A percentile compares a stretch with the other conserved stretches of the same genome.
These are phyloP conservation scores for Phytophthora uliginosa DNA, from an alignment of 352 stramenopile genomes.

Conservation along the genomic window DNA sequence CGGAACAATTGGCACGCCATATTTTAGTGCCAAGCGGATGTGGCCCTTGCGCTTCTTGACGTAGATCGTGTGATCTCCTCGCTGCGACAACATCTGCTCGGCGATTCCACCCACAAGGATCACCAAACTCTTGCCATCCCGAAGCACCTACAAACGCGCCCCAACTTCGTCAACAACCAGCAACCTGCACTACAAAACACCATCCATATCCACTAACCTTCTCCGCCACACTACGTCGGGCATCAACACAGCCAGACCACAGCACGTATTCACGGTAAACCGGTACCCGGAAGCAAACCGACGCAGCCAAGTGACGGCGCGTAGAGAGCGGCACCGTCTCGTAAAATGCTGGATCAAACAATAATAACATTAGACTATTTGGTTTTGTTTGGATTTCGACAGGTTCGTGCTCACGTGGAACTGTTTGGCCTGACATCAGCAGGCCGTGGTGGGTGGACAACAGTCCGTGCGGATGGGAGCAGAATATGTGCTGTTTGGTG, in stretches of 20 bases:
- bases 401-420: slow-evolving; percentile 52
- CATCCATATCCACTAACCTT: slow-evolving; percentile 34
- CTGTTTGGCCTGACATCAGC: slow-evolving; percentile 66
- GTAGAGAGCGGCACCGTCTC: slow-evolving; percentile 71
- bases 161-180: slow-evolving; percentile 1
- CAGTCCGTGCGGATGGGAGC: slow-evolving; percentile 81
- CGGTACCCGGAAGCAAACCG: slow-evolving; percentile 81
- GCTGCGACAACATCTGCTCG: slow-evolving; percentile 86
- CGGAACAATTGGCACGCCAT: slow-evolving; percentile 80
- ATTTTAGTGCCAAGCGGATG: slow-evolving; percentile 80
- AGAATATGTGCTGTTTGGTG: slow-evolving; percentile 82
- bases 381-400: not conserved
- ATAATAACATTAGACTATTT: slow-evolving; percentile 1
- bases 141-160: slow-evolving; percentile 48
- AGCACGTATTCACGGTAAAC: slow-evolving; percentile 83
- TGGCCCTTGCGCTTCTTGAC: slow-evolving; percentile 88
- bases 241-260: slow-evolving; percentile 85
- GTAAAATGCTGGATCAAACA: slow-evolving; percentile 63
- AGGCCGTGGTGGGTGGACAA: slow-evolving; percentile 78
- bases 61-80: slow-evolving; percentile 80
- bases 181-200: not conserved
- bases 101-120: slow-evolving; percentile 86
- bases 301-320: slow-evolving; percentile 75
- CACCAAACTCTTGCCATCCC: slow-evolving; percentile 77
- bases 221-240: slow-evolving; percentile 67